Evolutionary conservation across 257 asterid species (phyloP).

Genomic region (Nicotiana knightiana): DNA sequence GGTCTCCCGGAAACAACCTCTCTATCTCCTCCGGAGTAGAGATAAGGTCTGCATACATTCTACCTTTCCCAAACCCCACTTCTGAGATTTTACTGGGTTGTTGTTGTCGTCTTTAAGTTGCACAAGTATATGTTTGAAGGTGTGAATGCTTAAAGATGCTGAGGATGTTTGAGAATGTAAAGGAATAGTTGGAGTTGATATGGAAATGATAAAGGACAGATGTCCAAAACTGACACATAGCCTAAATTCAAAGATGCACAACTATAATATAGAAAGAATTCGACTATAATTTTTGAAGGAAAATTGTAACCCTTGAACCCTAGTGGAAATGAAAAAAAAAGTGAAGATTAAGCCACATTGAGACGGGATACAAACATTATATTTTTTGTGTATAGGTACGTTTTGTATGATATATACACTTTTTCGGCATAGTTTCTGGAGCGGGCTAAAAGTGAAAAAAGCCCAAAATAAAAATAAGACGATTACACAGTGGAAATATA

Average conservation of each 20-base stretch:
- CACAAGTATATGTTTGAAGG: no score
- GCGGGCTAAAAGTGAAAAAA: no score
- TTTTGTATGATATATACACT: neutral
- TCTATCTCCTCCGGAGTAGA: no score
- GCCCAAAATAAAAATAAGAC: no score
- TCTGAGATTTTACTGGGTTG: no score
- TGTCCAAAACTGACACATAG: neutral
- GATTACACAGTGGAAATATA: neutral
- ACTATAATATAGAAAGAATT: neutral
- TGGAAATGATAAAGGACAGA: neutral
- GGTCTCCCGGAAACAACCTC: no score
- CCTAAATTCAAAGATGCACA: neutral
- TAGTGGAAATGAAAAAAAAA: neutral
- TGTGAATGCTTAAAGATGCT: no score
- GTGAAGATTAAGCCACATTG: neutral
- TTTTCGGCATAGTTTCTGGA: no score
- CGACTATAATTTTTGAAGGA: neutral
- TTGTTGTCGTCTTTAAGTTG: no score
- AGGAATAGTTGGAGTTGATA: neutral
- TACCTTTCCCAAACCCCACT: no score
- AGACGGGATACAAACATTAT: neutral
- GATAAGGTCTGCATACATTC: no score
- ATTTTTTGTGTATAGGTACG: no score
- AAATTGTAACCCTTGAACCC: neutral
- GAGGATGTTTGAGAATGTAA: neutral